Evolutionary conservation across 208 protist genomes (phyloP).

Genomic region (Balamuthia mandrillaris): DNA sequence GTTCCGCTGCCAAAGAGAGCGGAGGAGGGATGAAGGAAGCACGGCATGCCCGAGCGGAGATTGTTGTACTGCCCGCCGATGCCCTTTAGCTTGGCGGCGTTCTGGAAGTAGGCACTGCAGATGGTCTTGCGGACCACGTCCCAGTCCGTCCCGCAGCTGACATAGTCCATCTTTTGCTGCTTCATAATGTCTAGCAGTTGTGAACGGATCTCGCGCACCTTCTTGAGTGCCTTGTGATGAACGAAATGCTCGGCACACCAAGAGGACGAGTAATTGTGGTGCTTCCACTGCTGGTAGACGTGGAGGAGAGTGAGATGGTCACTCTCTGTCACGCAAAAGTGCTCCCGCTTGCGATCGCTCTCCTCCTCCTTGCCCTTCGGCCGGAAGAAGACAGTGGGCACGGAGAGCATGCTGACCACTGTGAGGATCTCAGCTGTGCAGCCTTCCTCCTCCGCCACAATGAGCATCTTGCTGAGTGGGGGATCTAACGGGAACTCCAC

Average conservation of each 20-base stretch:
- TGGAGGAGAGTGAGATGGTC: constrained; percentile 99
- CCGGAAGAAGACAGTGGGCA: constrained; percentile 91
- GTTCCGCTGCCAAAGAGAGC: constrained; percentile 91
- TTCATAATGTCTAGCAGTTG: constrained; percentile 95
- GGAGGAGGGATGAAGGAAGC: constrained; percentile 93
- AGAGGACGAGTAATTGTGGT: constrained; percentile 78
- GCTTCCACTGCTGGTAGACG: constrained; percentile 93
- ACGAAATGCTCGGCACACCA: constrained; percentile 97
- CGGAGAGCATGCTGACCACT: constrained; percentile 94
- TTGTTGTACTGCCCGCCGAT: constrained; percentile 95
- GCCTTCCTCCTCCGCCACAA: constrained; percentile 68
- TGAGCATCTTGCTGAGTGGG: constrained; percentile 91
- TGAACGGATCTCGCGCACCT: constrained; percentile 85
- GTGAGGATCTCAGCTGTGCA: constrained; percentile 80
- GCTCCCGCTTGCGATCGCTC: constrained; percentile 79
- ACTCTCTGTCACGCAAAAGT: constrained; percentile 92
- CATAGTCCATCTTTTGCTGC: constrained; percentile 59
- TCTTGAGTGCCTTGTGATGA: constrained; percentile 84
- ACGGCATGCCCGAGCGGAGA: constrained; percentile 90
- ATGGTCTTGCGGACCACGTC: constrained; percentile 90
- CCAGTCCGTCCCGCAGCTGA: constrained; percentile 73
- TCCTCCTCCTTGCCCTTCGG: constrained; percentile 71
- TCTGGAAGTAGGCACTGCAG: constrained; percentile 90
- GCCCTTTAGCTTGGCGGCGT: constrained; percentile 87
- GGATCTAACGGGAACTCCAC: constrained; percentile 97